Percentiles rank a stretch among this genome's conserved stretches.
Conservation (phyloP, 2,329 filamentous ascomycete genomes). For the Hortaea sp. region DNA sequence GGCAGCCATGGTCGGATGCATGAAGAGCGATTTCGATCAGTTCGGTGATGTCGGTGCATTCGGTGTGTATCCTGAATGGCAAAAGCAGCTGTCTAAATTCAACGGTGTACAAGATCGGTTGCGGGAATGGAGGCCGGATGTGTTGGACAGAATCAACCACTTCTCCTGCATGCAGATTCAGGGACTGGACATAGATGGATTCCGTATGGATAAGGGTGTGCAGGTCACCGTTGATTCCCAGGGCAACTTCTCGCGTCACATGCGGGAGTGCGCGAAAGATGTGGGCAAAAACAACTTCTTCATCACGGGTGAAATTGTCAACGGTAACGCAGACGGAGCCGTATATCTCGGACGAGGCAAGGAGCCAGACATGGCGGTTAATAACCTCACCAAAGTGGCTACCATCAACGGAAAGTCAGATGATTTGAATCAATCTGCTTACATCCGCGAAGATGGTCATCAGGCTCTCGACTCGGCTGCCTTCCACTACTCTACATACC, state of each 20-base stretch:
- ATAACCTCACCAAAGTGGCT: slow-evolving; percentile 40
- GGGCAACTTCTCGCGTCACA: slow-evolving; percentile 46
- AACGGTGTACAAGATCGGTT: slow-evolving; percentile 58
- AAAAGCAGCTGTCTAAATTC: slow-evolving; percentile 56
- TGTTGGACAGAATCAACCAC: slow-evolving; percentile 46
- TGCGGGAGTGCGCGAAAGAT: slow-evolving; percentile 47
- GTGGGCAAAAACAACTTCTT: slow-evolving; percentile 55
- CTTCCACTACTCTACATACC: slow-evolving; percentile 56
- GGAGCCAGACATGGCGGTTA: slow-evolving; percentile 43
- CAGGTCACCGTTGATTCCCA: slow-evolving; percentile 54
- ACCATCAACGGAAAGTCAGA: slow-evolving; percentile 35
- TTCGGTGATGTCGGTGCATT: slow-evolving; percentile 56
- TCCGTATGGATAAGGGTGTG: slow-evolving; percentile 57
- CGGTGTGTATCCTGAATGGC: slow-evolving; percentile 53
- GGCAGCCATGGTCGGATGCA: slow-evolving; percentile 44
- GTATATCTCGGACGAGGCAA: slow-evolving; percentile 54
- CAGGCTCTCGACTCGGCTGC: slow-evolving; percentile 50
- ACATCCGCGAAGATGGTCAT: slow-evolving; percentile 43
- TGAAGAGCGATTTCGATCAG: slow-evolving; percentile 54
- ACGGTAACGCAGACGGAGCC: slow-evolving; percentile 50
- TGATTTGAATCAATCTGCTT: slow-evolving; percentile 17
- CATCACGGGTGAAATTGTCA: slow-evolving; percentile 53
- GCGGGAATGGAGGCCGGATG: slow-evolving; percentile 52
- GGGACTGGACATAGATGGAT: slow-evolving; percentile 56
- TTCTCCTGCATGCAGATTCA: slow-evolving; percentile 55